These are phyloP conservation scores for Xylaria longipes DNA, from an alignment of 495 filamentous ascomycete species.

Conservation along the genomic window DNA sequence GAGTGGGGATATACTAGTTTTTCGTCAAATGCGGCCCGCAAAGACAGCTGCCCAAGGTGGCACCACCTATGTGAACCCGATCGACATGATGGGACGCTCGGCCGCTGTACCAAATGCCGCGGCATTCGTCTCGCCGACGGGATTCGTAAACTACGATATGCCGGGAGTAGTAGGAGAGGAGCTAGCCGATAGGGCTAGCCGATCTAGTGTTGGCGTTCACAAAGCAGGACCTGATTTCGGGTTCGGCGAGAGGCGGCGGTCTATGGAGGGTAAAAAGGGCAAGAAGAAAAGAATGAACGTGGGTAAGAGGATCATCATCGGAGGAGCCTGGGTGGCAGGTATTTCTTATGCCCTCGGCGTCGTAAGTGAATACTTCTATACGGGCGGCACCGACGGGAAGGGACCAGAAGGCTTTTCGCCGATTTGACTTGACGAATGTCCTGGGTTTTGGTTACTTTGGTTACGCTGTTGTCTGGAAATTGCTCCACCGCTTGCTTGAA, in stretches of 20 bases:
- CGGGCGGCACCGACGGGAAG: slow-evolving; percentile 60
- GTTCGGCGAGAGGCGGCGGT: slow-evolving; percentile 50
- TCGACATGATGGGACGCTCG: slow-evolving; percentile 59
- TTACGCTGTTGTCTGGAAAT: not conserved
- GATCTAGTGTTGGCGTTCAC: slow-evolving; percentile 56
- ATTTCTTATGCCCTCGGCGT: slow-evolving; percentile 73
- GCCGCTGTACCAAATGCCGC: slow-evolving; percentile 49
- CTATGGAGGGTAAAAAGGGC: slow-evolving; percentile 37
- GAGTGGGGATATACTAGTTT: slow-evolving; percentile 72
- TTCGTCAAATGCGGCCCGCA: slow-evolving; percentile 60
- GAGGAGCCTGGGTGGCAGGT: slow-evolving; percentile 64
- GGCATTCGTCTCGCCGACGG: slow-evolving; percentile 61
- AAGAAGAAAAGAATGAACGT: slow-evolving; percentile 42
- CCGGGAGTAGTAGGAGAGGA: slow-evolving; percentile 40
- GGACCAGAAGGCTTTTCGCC: slow-evolving; percentile 59
- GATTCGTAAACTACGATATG: slow-evolving; percentile 63
- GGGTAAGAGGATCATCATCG: slow-evolving; percentile 60
- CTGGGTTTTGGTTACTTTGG: not conserved
- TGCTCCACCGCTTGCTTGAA: not conserved
- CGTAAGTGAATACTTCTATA: slow-evolving; percentile 69
- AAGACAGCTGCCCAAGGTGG: slow-evolving; percentile 33
- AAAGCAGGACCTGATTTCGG: slow-evolving; percentile 61
- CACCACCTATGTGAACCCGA: slow-evolving; percentile 53
- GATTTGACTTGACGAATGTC: slow-evolving; percentile 14
- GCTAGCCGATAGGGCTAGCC: slow-evolving; percentile 39